These are phyloP conservation scores for Magnaporthiopsis incrustans DNA, from an alignment of 2,329 filamentous ascomycete genomes.

Conservation along the genomic window DNA sequence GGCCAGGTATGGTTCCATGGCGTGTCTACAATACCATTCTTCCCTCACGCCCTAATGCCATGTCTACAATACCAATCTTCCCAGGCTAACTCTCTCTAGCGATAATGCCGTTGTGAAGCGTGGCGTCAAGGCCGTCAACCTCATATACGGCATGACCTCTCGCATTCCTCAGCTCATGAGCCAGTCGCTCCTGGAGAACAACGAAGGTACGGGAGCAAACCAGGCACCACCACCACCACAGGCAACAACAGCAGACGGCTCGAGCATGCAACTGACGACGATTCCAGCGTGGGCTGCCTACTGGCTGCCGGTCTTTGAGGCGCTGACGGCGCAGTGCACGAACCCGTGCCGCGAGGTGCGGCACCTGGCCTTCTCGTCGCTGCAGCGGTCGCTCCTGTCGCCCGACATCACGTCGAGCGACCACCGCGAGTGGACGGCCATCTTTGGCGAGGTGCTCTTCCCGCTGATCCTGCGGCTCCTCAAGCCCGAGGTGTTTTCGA, in stretches of 20 bases:
- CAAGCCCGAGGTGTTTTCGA: slow-evolving; percentile 90
- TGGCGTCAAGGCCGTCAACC: slow-evolving; percentile 70
- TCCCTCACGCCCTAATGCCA: background rate
- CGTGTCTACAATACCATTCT: background rate
- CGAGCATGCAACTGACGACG: slow-evolving; percentile 7
- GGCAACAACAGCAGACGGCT: slow-evolving; percentile 16
- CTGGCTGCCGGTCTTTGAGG: slow-evolving; percentile 91
- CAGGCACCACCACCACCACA: background rate
- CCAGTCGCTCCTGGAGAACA: slow-evolving; percentile 84
- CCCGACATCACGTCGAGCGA: slow-evolving; percentile 75
- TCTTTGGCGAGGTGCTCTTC: slow-evolving; percentile 90
- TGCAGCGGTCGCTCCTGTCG: slow-evolving; percentile 80
- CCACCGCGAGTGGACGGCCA: slow-evolving; percentile 87
- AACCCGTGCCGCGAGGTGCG: slow-evolving; percentile 92
- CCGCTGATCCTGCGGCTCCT: slow-evolving; percentile 79
- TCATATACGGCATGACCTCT: slow-evolving; percentile 73
- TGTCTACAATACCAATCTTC: background rate
- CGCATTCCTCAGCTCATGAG: slow-evolving; percentile 82
- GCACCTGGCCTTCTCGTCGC: slow-evolving; percentile 74
- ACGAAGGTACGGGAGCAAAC: slow-evolving; percentile 51
- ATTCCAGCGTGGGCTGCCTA: slow-evolving; percentile 84
- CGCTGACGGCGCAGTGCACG: slow-evolving; percentile 80
- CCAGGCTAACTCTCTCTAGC: slow-evolving; percentile 26
- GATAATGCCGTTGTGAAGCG: slow-evolving; percentile 67
- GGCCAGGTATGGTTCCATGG: slow-evolving; percentile 38